phyloP scores from a whole-genome alignment of 2,329 filamentous ascomycete genomes.

The Neoscytalidium dimidiatum region DNA sequence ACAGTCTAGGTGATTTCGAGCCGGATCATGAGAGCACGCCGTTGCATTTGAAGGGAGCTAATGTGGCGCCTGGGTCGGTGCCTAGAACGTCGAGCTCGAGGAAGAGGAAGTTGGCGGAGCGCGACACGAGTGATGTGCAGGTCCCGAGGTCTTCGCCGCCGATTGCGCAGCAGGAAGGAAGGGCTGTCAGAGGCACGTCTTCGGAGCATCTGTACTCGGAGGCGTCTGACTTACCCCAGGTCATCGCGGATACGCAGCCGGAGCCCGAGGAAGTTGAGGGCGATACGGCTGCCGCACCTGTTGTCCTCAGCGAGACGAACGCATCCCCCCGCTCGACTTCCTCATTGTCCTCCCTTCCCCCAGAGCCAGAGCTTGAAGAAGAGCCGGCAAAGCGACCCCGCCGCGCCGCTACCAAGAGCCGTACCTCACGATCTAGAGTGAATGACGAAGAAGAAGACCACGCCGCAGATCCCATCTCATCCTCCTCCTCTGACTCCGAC shows the following conservation, averaged over 20 bases:
- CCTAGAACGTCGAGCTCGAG: slow-evolving; percentile 34
- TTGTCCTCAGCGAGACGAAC: slow-evolving; percentile 42
- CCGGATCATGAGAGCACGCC: slow-evolving; percentile 71
- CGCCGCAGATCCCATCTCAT: slow-evolving; percentile 20
- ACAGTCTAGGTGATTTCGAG: slow-evolving; percentile 45
- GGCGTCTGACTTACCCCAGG: not conserved
- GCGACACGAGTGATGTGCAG: slow-evolving; percentile 28
- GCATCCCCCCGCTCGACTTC: slow-evolving; percentile 49
- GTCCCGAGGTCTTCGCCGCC: slow-evolving; percentile 43
- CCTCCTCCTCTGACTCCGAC: slow-evolving; percentile 29
- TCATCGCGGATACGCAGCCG: slow-evolving; percentile 4
- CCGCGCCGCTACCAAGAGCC: not conserved
- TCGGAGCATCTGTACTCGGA: slow-evolving; percentile 18
- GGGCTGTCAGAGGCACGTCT: not conserved
- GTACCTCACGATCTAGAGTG: slow-evolving; percentile 8
- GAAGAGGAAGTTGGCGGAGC: slow-evolving; percentile 37
- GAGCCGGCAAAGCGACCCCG: slow-evolving; percentile 6
- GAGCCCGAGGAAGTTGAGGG: not conserved
- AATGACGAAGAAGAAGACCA: slow-evolving; percentile 24
- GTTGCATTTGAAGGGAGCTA: slow-evolving; percentile 45
- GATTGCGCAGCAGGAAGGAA: slow-evolving; percentile 18
- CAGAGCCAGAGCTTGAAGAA: slow-evolving; percentile 24
- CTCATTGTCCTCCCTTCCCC: not conserved
- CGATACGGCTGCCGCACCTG: slow-evolving; percentile 20
- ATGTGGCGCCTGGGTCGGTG: not conserved